Base-by-base conservation (phyloP, 352 stramenopile genomes). In the Phytophthora citrophthora region DNA sequence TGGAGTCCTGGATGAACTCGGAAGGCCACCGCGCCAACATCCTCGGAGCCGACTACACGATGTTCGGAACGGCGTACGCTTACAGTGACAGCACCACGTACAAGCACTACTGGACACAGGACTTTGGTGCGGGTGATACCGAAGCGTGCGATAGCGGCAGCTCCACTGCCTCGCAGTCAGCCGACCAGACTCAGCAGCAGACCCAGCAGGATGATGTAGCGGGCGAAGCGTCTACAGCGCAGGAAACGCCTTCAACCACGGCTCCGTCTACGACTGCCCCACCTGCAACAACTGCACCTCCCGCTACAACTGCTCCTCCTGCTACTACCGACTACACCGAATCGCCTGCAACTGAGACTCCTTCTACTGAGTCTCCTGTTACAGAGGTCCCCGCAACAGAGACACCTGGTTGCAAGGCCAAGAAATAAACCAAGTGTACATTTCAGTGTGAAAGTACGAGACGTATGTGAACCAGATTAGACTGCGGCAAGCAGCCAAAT, bases 1-100 rank as follows among this genome's bases (percentile, higher is more conserved):
- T 89, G 73, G 54, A 79, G 20, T 72, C 75, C 27, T 89, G 80
- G 80, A 89, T 89, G 77, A 72, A 79, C 64, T 89, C 79, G 9
- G 46, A 68, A 15, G 79, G 77, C 26, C 79, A 89, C 55, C 67
- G 71, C 10, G 52, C 36, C 5, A 89, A 87, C 46, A 77, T 89
- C 46, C 36, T 89, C 0, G 49, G 64, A 39, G 8, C 29, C n/a
- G 59, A 72, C 18, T 82, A 79, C 67, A 79, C 63, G 31, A 76
- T 79, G 62, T 54, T 82, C 15, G 74, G 74, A 23, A 66, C 51
- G 4, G 68, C 66, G 0, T 82, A 79, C 44, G 66, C 60, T 3
- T 82, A 82, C 68, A 70, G 38, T 27, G 40, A 39, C 2, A 31
- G 32, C 23, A 72, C 31, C 11, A 74, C 61, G 24, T 83, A 80